Evolutionary conservation across 345 rosid genomes (phyloP).

Genomic region (Ceriops tagal): DNA sequence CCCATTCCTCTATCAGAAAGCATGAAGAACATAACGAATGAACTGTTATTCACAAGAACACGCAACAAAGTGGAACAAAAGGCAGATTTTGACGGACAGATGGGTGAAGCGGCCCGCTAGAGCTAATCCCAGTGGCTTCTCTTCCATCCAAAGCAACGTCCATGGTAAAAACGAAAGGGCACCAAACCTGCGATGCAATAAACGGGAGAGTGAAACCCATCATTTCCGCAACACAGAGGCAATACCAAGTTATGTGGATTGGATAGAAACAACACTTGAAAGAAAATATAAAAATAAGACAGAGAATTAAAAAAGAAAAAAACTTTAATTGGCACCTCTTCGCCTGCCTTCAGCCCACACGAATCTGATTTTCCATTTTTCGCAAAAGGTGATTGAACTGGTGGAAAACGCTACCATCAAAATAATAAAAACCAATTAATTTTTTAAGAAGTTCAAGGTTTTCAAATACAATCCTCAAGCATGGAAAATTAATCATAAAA

Average conservation of each 20-base stretch:
- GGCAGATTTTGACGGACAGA: constrained; percentile 31
- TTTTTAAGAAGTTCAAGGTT: not conserved
- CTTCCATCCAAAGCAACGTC: constrained; percentile 38
- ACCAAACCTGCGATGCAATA: constrained; percentile 53
- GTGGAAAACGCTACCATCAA: constrained; percentile 47
- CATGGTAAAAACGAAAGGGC: constrained; percentile 47
- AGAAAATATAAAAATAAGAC: too few relatives aligned
- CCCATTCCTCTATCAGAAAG: not conserved
- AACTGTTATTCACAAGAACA: not conserved
- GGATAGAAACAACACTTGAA: not conserved
- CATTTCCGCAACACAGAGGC: not conserved
- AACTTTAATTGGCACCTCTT: constrained; percentile 41
- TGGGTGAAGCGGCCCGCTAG: constrained; percentile 30
- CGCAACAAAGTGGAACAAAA: not conserved
- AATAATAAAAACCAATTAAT: not conserved
- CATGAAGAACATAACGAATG: not conserved
- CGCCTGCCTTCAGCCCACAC: constrained; percentile 31
- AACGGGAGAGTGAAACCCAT: not conserved
- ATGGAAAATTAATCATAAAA: not conserved
- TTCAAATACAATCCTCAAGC: not conserved
- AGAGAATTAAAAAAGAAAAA: not conserved
- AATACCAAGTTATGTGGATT: not conserved
- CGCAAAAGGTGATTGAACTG: constrained; percentile 24
- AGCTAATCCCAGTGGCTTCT: constrained; percentile 32
- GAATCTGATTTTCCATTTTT: constrained; percentile 17